Evolutionary conservation across 2,329 filamentous ascomycete genomes (phyloP), one percentile per base, ranked within the genome.

Genomic region (Calonectria naviculata): DNA sequence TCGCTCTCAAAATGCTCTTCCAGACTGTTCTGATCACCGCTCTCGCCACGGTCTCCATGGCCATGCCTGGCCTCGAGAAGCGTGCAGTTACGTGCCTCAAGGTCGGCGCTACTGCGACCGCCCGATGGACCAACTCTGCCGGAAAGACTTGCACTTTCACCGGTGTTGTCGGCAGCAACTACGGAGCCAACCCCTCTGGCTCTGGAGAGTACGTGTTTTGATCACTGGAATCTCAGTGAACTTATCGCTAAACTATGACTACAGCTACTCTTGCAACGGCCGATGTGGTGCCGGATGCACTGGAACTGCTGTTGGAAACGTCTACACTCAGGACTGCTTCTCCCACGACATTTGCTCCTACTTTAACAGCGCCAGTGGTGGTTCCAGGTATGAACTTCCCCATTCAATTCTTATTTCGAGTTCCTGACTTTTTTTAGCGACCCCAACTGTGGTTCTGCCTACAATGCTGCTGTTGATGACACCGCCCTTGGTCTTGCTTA

Each of bases 271-370:
- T 10, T 88, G 86, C 67, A 87, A 87, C 64, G 86, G 86, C 2
- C 81, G 86, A 34, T 88, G 87, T 38, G 86, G 87, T 29, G 84
- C 83, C 12, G 86, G 85, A 0, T 88, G 86, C 60, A 81, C 76
- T 1, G 86, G 86, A 6, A 58, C 78, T 5, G 80, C 85, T 1
- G 1, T 88, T 9, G 86, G 86, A 3, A 86, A 87, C 38, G 85
- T 79, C 5, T 88, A 88, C 68, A 87, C 86, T 0, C 86, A 87
- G 71, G 85, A 88, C 61, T 88, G 87, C 74, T 88, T 86, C 73
- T 84, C 83, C 0, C 87, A 88, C 65, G 87, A 88, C 60, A 83
- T 88, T 15, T 88, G 87, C 76, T 87, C 85, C 5, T 88, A 85
- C 72, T 88, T 88, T 70, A 84, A 88, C 34, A 84, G 84, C 62